Conservation (phyloP, 2,329 filamentous ascomycete species). For the Beauveria medogensis region DNA sequence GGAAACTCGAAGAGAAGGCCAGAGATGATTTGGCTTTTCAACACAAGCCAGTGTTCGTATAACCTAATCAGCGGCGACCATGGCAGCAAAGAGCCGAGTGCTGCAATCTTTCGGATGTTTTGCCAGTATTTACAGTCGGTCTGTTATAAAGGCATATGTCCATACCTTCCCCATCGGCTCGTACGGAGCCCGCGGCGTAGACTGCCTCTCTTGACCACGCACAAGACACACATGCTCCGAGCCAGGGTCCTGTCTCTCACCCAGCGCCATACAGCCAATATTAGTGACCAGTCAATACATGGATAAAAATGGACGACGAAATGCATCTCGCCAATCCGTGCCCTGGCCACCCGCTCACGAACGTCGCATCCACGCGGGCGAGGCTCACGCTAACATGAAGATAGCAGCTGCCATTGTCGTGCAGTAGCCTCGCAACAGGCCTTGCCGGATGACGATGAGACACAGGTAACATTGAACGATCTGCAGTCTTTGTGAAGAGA, state of each 20-base stretch:
- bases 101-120: not conserved
- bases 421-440: not conserved
- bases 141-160: no score
- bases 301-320: not conserved
- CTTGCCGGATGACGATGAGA: not conserved
- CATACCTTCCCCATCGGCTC: not conserved
- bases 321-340: not conserved
- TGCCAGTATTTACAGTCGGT: not conserved
- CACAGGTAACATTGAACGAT: not conserved
- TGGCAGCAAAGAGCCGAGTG: not conserved
- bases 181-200: not conserved
- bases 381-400: not conserved
- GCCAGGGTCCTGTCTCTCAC: not conserved
- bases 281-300: not conserved
- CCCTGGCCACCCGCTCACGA: not conserved
- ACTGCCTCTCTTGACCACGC: not conserved
- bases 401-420: not conserved
- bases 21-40: not conserved
- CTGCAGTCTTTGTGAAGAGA: not conserved
- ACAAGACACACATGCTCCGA: not conserved
- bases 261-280: not conserved
- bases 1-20: not conserved
- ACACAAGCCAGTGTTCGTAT: not conserved
- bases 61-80: not conserved
- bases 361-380: not conserved